These are phyloP conservation scores for Alternaria brassicicola DNA, from an alignment of 2,329 filamentous ascomycete genomes.

Conservation along the genomic window DNA sequence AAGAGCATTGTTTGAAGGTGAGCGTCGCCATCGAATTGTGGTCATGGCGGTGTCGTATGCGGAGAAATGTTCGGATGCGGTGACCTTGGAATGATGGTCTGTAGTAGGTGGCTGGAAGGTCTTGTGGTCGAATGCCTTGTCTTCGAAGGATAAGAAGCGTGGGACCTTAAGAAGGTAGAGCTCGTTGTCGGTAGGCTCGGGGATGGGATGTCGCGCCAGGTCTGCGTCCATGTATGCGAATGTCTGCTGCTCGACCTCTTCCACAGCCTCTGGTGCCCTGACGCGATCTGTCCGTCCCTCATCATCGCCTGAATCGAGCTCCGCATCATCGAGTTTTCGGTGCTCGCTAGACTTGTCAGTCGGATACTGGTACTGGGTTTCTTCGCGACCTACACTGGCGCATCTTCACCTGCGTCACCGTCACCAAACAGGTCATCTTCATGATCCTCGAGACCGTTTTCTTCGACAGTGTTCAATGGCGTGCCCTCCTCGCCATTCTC, in stretches of 20 bases:
- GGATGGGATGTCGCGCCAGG: constrained; percentile 71
- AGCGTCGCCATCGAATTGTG: constrained; percentile 72
- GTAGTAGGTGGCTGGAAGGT: constrained; percentile 69
- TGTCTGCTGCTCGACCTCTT: constrained; percentile 61
- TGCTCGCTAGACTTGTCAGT: constrained; percentile 41
- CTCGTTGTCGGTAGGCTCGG: constrained; percentile 72
- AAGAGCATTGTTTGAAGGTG: constrained; percentile 67
- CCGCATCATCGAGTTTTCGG: constrained; percentile 65
- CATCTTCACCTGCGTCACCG: constrained; percentile 17
- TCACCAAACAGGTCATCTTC: constrained; percentile 55
- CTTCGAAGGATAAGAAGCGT: constrained; percentile 72
- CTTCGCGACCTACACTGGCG: constrained; percentile 34
- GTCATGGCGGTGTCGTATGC: constrained; percentile 69
- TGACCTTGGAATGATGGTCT: constrained; percentile 59
- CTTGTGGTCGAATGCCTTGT: constrained; percentile 68
- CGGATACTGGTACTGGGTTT: constrained; percentile 41
- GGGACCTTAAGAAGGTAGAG: constrained; percentile 76
- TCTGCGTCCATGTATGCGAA: constrained; percentile 66
- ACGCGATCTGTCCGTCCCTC: constrained; percentile 68
- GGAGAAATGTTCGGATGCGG: constrained; percentile 58
- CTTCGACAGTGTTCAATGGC: constrained; percentile 41
- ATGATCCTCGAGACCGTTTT: constrained; percentile 42
- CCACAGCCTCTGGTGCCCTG: constrained; percentile 51
- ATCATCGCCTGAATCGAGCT: constrained; percentile 67
- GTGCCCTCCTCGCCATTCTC: constrained; percentile 39